Evolutionary conservation across 495 filamentous ascomycete genomes (phyloP).

Genomic region (Aeminium ludgeri): DNA sequence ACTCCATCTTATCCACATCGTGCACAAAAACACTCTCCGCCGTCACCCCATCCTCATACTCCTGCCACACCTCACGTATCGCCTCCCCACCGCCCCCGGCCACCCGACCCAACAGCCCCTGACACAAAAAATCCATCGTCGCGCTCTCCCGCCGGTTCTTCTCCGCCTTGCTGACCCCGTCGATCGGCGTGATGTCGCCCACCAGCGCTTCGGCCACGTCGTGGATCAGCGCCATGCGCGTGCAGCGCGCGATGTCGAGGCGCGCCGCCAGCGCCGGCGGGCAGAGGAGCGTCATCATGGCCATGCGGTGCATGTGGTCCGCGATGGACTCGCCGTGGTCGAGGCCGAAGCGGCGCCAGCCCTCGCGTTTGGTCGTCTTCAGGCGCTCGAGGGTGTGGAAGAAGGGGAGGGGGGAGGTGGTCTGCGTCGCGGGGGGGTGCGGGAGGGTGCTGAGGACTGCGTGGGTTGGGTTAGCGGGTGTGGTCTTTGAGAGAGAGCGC

Average conservation of each 20-base stretch:
- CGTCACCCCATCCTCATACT: constrained; percentile 80
- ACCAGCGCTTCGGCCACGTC: constrained; percentile 95
- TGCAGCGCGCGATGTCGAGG: constrained; percentile 67
- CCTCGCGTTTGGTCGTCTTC: constrained; percentile 90
- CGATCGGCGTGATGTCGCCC: constrained; percentile 87
- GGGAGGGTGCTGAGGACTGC: constrained; percentile 31
- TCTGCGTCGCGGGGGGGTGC: constrained; percentile 37
- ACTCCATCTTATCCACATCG: constrained; percentile 91
- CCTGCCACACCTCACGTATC: constrained; percentile 67
- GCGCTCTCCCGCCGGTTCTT: constrained; percentile 71
- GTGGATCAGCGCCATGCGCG: constrained; percentile 84
- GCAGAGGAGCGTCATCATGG: constrained; percentile 86
- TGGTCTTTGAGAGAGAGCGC: too few species aligned
- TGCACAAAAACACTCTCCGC: constrained; percentile 78
- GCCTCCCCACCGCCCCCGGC: constrained; percentile 47
- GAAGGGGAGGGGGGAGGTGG: constrained; percentile 67
- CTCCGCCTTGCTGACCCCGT: constrained; percentile 52
- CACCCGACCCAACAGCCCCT: constrained; percentile 53
- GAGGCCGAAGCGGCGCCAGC: constrained; percentile 82
- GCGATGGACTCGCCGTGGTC: constrained; percentile 63
- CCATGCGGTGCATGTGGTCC: constrained; percentile 99
- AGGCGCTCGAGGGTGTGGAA: constrained; percentile 84
- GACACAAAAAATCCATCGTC: constrained; percentile 79
- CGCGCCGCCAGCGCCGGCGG: constrained; percentile 50
- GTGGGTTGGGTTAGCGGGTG: too few species aligned